Percentiles rank a stretch among this genome's conserved stretches.
phyloP scores from a whole-genome alignment of 768 basidiomycete species.

The Neoboletus brunneissimus region DNA sequence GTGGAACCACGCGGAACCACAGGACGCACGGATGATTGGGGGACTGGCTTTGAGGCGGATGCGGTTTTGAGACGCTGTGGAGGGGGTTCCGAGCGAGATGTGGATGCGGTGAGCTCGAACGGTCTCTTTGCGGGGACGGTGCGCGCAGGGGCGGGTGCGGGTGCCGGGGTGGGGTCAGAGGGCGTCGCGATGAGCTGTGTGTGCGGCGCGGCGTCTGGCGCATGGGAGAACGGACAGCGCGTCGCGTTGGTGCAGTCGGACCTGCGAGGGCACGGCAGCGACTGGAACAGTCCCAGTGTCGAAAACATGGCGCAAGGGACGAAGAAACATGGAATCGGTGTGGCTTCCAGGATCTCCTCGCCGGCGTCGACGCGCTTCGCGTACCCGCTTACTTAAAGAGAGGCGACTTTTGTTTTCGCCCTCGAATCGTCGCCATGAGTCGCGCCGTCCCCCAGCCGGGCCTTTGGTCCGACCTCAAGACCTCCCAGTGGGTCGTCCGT shows the following conservation, averaged over 20 bases:
- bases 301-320: slow-evolving; percentile 54
- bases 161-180: slow-evolving; percentile 4
- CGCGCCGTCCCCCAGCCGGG: not conserved
- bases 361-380: too few relatives aligned
- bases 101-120: slow-evolving; percentile 22
- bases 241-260: slow-evolving; percentile 44
- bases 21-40: slow-evolving; percentile 33
- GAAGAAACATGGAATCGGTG: not conserved
- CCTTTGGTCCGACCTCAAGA: slow-evolving; percentile 50
- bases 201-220: slow-evolving; percentile 33
- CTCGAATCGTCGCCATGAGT: not conserved
- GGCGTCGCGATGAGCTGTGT: slow-evolving; percentile 17
- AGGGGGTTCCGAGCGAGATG: slow-evolving; percentile 47
- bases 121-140: slow-evolving; percentile 55
- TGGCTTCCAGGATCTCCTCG: too few relatives aligned
- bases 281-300: slow-evolving; percentile 53
- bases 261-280: slow-evolving; percentile 57
- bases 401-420: not conserved
- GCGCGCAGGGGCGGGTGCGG: not conserved
- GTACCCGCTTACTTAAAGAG: too few relatives aligned
- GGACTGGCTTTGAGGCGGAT: slow-evolving; percentile 38
- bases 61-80: slow-evolving; percentile 62
- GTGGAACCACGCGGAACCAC: not conserved
- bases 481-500: slow-evolving; percentile 67
- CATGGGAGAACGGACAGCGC: slow-evolving; percentile 70